A percentile compares a stretch with the other conserved stretches of the same genome.
Conservation (phyloP, 192 early-diverging fungal genomes). For the Coemansia sp. region DNA sequence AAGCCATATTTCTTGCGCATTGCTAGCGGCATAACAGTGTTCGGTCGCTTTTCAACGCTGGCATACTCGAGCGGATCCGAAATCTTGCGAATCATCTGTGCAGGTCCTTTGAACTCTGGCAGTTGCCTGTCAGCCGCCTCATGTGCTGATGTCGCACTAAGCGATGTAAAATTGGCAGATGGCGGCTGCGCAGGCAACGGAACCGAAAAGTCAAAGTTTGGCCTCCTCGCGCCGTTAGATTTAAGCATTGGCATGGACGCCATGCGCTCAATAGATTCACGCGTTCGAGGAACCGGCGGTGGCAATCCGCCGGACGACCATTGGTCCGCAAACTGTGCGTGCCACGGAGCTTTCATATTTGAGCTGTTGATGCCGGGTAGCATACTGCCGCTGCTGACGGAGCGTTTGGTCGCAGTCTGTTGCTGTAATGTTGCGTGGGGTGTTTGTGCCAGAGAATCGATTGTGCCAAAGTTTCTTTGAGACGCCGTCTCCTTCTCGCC, state of each 20-base stretch:
- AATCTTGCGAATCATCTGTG: slow-evolving; percentile 42
- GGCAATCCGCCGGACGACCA: slow-evolving; percentile 8
- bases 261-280: slow-evolving; percentile 54
- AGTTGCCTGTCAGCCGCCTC: background rate
- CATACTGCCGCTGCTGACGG: slow-evolving; percentile 34
- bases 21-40: slow-evolving; percentile 15
- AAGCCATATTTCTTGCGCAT: slow-evolving; percentile 51
- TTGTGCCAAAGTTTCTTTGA: slow-evolving; percentile 8
- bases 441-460: slow-evolving; percentile 19
- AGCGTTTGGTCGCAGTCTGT: slow-evolving; percentile 17
- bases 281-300: slow-evolving; percentile 15
- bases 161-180: slow-evolving; percentile 8
- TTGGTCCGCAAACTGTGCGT: slow-evolving; percentile 16
- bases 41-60: slow-evolving; percentile 43
- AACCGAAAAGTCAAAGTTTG: slow-evolving; percentile 32
- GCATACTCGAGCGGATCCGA: slow-evolving; percentile 48
- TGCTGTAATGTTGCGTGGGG: slow-evolving; percentile 11
- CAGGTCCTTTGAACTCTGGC: slow-evolving; percentile 4
- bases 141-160: slow-evolving; percentile 12
- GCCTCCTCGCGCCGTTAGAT: slow-evolving; percentile 15
- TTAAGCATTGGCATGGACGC: slow-evolving; percentile 47
- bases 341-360: slow-evolving; percentile 23
- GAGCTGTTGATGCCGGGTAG: slow-evolving; percentile 12
- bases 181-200: slow-evolving; percentile 24
- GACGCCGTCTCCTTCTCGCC: slow-evolving; percentile 17